A percentile compares a stretch with the other conserved stretches of the same genome.
Conservation (phyloP, 768 basidiomycete genomes). For the Tricholoma furcatifolium region DNA sequence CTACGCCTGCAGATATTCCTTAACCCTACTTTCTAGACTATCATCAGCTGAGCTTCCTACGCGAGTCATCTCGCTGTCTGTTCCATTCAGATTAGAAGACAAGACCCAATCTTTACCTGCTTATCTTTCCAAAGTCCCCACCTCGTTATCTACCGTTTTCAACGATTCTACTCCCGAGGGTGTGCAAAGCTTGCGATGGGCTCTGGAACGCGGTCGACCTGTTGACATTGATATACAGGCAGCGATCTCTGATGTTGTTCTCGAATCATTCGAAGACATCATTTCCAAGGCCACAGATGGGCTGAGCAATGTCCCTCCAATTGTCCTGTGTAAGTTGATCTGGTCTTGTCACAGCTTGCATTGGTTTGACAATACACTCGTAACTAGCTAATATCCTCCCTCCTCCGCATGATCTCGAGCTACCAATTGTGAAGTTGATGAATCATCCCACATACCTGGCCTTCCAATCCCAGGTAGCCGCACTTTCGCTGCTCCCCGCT, state of each 20-base stretch:
- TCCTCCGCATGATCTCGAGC: slow-evolving; percentile 67
- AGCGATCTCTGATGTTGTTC: slow-evolving; percentile 49
- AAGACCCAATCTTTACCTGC: slow-evolving; percentile 38
- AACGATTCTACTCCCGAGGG: slow-evolving; percentile 44
- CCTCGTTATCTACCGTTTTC: slow-evolving; percentile 60
- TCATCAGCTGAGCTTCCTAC: slow-evolving; percentile 7
- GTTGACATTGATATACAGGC: slow-evolving; percentile 72
- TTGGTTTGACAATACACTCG: slow-evolving; percentile 6
- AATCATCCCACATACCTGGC: slow-evolving; percentile 71
- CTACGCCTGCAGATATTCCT: not conserved
- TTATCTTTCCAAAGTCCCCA: slow-evolving; percentile 40
- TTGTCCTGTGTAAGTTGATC: slow-evolving; percentile 62
- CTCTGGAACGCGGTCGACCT: slow-evolving; percentile 56
- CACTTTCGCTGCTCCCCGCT: slow-evolving; percentile 73
- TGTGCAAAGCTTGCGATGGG: slow-evolving; percentile 62
- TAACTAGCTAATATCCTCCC: slow-evolving; percentile 72
- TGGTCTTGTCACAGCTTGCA: not conserved
- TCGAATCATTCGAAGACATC: slow-evolving; percentile 70
- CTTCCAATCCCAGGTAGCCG: slow-evolving; percentile 70
- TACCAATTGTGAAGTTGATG: slow-evolving; percentile 79
- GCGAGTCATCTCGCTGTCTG: slow-evolving; percentile 53
- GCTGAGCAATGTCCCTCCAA: slow-evolving; percentile 45
- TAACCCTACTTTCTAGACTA: slow-evolving; percentile 7
- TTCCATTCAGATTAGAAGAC: slow-evolving; percentile 61
- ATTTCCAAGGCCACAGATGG: slow-evolving; percentile 59